Evolutionary conservation across 139 green algal genomes (phyloP), one percentile per base, ranked within the genome.

Genomic region (Asterochloris sp.): DNA sequence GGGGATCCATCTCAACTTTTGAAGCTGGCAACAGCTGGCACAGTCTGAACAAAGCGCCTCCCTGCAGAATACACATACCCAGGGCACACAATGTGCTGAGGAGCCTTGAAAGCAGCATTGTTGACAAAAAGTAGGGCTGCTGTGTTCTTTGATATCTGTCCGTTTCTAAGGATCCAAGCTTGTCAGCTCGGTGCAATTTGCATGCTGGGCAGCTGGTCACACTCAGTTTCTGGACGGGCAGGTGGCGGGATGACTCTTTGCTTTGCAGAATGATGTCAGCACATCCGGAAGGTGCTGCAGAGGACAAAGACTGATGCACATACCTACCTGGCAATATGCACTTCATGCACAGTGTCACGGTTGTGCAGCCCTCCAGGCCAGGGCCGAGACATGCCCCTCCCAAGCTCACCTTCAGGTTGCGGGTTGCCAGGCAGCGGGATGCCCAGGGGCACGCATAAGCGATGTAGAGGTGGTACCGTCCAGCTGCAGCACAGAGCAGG

Each of bases 391-490:
- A 54, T 76, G 69, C 23, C 14, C 10, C 23, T 19, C 2, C 77
- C 26, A 10, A 71, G 12, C 12, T 27, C 47, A 92, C 94, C 91
- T 98, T 98, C 71, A 98, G 69, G 71, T 94, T 80, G 9, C 93
- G 73, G 1, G 89, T 84, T 0, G 92, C 87, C 24, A 98, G 74
- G 60, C 87, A 92, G 19, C 97, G 86, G 74, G 69, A 90, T 0
- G 97, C 97, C 95, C 96, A 99, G 26, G 97, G 97, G 80, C 97
- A 99, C 0, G 95, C 96, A 29, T 95, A 92, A 16, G 88, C 92
- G n/a, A 99, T 88, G 87, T 98, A 99, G 61, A 99, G 91, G 82
- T 98, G 94, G 86, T 99, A 99, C 14, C 97, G 88, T 15, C 85
- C 90, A 78, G 89, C 91, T 94, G 88, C 78, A 81, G 38, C 38